Evolutionary conservation across 345 rosid species (phyloP), one percentile per base, ranked within the genome.

Genomic region (Noccaea bulbosa): DNA sequence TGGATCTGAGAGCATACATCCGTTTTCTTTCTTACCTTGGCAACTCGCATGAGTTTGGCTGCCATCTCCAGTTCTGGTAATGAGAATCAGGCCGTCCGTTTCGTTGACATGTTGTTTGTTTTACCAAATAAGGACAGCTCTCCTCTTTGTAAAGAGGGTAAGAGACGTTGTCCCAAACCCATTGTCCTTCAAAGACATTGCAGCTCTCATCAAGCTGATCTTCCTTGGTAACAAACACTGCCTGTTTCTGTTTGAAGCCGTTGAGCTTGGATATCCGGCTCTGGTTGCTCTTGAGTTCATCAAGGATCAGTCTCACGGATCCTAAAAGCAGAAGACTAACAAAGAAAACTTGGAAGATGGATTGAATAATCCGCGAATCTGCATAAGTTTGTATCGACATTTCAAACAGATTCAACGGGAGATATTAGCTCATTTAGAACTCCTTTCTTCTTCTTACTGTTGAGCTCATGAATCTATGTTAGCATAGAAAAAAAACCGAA

Each of bases 61-160:
- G 83, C 97, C 94, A 91, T 73, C 88, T 87, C 98, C 98, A 91
- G 67, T 86, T 85, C 61, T 84, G 90, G 70, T 91, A 89, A 70
- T 70, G 62, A 65, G 94, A 84, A 79, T 91, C 96, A 69, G 94
- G 91, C 27, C 98, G 80, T 30, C 97, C 97, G 63, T 91, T 93
- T 62, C 78, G 81, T 2, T 51, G 77, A 60, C 98, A 89, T 46
- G 97, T 85, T 35, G 96, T 90, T 73, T 93, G 96, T 67, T 87
- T 91, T 15, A 89, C 96, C 84, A 91, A 72, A 68, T 86, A 87
- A 76, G 96, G 97, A 61, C 98, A 93, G 54, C 81, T 82, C 69
- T 87, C 81, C 80, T 93, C 97, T 58, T 68, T 62, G 62, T 93
- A 93, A 49, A 86, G 87, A 65, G 96, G 93, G 61, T 82, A 78